Conservation (phyloP, 441 rosid species). For the Croton setiger region DNA sequence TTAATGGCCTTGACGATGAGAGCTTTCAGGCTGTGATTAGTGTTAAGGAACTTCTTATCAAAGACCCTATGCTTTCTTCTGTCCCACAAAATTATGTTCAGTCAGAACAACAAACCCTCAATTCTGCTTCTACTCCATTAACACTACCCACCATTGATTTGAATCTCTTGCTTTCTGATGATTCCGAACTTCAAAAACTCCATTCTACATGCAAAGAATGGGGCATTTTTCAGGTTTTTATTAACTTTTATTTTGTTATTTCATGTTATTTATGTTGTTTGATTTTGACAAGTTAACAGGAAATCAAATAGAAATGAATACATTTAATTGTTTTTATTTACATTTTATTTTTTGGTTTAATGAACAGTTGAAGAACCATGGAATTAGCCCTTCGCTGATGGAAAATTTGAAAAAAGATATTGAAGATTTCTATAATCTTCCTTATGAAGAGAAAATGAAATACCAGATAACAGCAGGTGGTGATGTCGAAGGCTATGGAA, state of each 20-base stretch:
- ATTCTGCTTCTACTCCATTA: neutral
- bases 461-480: constrained; percentile 33
- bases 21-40: neutral
- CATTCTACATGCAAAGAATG: constrained; percentile 42
- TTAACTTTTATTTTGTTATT: neutral
- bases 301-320: neutral
- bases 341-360: neutral
- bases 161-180: constrained; percentile 11
- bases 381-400: constrained; percentile 29
- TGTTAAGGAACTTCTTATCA: constrained; percentile 30
- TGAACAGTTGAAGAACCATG: constrained; percentile 50
- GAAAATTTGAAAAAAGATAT: constrained; percentile 34
- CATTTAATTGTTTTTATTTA: neutral
- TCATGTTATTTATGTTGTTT: neutral
- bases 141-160: constrained; percentile 26
- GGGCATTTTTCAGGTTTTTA: constrained; percentile 45
- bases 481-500: constrained; percentile 49
- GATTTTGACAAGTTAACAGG: neutral
- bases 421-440: constrained; percentile 39
- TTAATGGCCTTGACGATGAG: neutral
- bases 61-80: constrained; percentile 10
- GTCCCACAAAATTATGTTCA: constrained; percentile 15
- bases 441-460: constrained; percentile 48
- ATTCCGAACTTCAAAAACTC: constrained; percentile 36
- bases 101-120: constrained; percentile 5